phyloP scores from a whole-genome alignment of 192 early-diverging fungal species.

The Mortierella claussenii region DNA sequence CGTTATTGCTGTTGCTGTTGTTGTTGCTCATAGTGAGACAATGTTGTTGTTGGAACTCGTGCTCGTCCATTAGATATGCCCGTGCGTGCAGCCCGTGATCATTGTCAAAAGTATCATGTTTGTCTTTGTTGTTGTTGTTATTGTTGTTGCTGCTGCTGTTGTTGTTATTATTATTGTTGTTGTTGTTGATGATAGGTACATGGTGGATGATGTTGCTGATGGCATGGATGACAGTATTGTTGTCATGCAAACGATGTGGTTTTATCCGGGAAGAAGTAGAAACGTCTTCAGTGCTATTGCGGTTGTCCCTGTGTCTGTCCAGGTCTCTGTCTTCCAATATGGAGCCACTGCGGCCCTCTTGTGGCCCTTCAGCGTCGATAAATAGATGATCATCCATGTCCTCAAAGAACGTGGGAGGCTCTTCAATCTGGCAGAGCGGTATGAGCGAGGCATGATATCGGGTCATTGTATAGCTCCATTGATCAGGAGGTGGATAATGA shows the following conservation, averaged over 20 bases:
- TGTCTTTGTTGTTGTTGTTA: slow-evolving; percentile 8
- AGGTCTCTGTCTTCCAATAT: slow-evolving; percentile 14
- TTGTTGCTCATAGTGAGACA: slow-evolving; percentile 11
- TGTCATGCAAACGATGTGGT: slow-evolving; percentile 25
- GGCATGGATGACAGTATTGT: no score
- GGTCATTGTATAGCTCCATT: slow-evolving; percentile 51
- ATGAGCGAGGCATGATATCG: slow-evolving; percentile 51
- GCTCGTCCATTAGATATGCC: slow-evolving; percentile 1
- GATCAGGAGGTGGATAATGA: slow-evolving; percentile 52
- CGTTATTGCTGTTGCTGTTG: slow-evolving; percentile 11
- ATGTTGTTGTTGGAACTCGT: background rate
- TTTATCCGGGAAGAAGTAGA: slow-evolving; percentile 14
- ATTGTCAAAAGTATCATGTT: slow-evolving; percentile 3
- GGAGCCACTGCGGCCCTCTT: background rate
- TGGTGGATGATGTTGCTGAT: no score
- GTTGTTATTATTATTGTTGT: no score
- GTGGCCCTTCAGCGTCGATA: slow-evolving; percentile 11
- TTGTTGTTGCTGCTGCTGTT: no score
- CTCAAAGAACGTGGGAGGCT: slow-evolving; percentile 45
- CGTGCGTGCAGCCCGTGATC: slow-evolving; percentile 16
- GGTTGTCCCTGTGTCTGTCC: slow-evolving; percentile 3
- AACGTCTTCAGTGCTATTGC: background rate
- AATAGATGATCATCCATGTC: slow-evolving; percentile 28
- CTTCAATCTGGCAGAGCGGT: slow-evolving; percentile 45
- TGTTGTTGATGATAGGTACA: no score